phyloP scores from a whole-genome alignment of 2,329 filamentous ascomycete species.

The Cercospora berteroae region DNA sequence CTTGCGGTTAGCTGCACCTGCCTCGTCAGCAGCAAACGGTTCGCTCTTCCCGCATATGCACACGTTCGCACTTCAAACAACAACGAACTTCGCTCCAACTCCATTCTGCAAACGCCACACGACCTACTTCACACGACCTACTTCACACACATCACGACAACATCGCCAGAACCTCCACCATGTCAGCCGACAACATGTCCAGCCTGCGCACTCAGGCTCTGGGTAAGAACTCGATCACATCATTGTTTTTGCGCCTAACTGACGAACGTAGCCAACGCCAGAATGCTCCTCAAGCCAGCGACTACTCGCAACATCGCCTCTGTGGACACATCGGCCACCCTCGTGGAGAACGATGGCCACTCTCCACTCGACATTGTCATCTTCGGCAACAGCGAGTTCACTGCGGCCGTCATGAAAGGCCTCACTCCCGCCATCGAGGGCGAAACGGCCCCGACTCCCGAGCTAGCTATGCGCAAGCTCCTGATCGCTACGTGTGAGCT shows the following conservation, averaged over 20 bases:
- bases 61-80: not conserved
- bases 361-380: slow-evolving; percentile 25
- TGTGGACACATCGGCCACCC: slow-evolving; percentile 9
- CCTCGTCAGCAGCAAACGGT: not conserved
- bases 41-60: not conserved
- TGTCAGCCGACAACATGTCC: slow-evolving; percentile 19
- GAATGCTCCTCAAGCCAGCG: slow-evolving; percentile 21
- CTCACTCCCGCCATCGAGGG: slow-evolving; percentile 30
- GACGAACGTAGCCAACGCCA: slow-evolving; percentile 27
- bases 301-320: slow-evolving; percentile 3
- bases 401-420: slow-evolving; percentile 25
- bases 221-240: slow-evolving; percentile 5
- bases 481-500: slow-evolving; percentile 30
- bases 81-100: not conserved
- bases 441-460: slow-evolving; percentile 17
- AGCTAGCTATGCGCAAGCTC: slow-evolving; percentile 29
- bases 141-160: not conserved
- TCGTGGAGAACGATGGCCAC: not conserved
- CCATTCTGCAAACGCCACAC: not conserved
- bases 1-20: not conserved
- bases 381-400: slow-evolving; percentile 23
- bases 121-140: not conserved
- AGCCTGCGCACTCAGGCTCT: slow-evolving; percentile 26
- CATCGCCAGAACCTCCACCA: slow-evolving; percentile 3
- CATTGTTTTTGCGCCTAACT: not conserved